Percentiles rank a stretch among this genome's conserved stretches.
Conservation (phyloP, 164 flowering plant genomes). For the Kingdonia uniflora region DNA sequence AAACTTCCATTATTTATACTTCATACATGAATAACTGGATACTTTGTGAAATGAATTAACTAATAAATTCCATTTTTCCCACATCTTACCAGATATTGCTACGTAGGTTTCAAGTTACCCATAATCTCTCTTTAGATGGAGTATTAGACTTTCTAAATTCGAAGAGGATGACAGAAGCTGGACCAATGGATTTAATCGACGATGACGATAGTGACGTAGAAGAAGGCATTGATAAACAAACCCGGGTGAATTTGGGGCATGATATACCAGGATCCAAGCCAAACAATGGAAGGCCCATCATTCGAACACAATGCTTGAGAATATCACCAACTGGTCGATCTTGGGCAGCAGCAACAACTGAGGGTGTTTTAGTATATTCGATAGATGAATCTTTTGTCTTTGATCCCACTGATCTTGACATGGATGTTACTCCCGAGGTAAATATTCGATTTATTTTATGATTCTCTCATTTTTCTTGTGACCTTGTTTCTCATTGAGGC, state of each 20-base stretch:
- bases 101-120: constrained; percentile 77
- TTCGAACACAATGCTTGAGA: constrained; percentile 74
- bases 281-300: constrained; percentile 72
- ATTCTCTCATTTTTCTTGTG: too few species aligned
- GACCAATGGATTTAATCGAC: constrained; percentile 86
- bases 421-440: constrained; percentile 97
- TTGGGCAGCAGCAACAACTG: constrained; percentile 99
- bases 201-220: constrained; percentile 77
- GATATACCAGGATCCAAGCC: constrained; percentile 88
- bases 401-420: constrained; percentile 97
- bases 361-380: constrained; percentile 84
- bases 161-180: constrained; percentile 92
- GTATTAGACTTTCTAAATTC: constrained; percentile 86
- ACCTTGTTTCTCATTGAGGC: too few species aligned
- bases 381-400: constrained; percentile 84
- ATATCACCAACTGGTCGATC: constrained; percentile 95
- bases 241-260: constrained; percentile 49
- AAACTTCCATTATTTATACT: constrained; percentile 1
- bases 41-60: neutral
- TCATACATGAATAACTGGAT: neutral
- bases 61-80: neutral
- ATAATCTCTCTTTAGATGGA: constrained; percentile 84
- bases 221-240: constrained; percentile 80
- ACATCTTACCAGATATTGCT: constrained; percentile 53
- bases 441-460: too few species aligned